These are phyloP conservation scores for Pseudogymnoascus sp. DNA, from an alignment of 2,329 filamentous ascomycete species.

Conservation along the genomic window DNA sequence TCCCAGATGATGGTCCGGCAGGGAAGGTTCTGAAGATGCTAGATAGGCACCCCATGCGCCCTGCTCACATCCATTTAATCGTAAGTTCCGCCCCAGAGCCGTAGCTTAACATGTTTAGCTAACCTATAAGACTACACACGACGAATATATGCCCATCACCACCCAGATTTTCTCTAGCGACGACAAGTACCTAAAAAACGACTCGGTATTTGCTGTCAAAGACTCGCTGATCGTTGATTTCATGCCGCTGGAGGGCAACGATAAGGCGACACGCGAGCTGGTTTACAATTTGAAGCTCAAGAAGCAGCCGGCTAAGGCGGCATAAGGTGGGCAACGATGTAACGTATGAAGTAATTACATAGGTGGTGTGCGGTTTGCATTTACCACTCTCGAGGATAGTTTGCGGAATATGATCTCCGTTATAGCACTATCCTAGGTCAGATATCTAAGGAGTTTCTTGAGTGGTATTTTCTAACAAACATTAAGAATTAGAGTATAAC, in stretches of 20 bases:
- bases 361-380: neutral
- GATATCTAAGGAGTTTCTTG: too few species aligned
- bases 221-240: conserved; percentile 40
- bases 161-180: conserved; percentile 68
- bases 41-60: conserved; percentile 52
- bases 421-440: too few species aligned
- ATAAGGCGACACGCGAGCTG: conserved; percentile 28
- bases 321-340: neutral
- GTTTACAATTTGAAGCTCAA: conserved; percentile 29
- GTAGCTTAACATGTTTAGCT: neutral
- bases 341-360: neutral
- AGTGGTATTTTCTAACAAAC: too few species aligned
- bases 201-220: conserved; percentile 48
- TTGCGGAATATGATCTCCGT: neutral
- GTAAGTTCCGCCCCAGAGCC: conserved; percentile 7
- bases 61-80: conserved; percentile 55
- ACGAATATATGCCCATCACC: conserved; percentile 58
- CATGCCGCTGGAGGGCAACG: conserved; percentile 28
- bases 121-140: conserved; percentile 37
- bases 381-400: neutral
- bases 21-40: conserved; percentile 49
- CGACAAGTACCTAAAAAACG: conserved; percentile 49
- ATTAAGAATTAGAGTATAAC: too few species aligned
- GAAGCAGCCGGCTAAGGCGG: neutral
- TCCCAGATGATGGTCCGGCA: conserved; percentile 36